Conservation (phyloP, 2,329 filamentous ascomycete species). For the Penicillium aurantiogriseum region DNA sequence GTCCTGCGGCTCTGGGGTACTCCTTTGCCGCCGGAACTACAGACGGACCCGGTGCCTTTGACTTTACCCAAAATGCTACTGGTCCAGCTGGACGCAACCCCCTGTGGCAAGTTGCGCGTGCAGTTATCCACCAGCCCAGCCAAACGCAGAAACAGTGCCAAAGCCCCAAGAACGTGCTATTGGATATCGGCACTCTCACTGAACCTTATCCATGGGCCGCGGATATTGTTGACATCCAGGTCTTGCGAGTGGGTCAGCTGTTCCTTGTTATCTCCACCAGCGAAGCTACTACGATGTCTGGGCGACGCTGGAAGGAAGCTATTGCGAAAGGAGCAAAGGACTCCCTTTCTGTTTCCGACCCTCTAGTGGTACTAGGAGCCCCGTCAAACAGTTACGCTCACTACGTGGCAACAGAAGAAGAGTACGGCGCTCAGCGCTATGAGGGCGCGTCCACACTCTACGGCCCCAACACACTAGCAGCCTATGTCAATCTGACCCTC, state of each 20-base stretch:
- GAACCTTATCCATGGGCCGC: conserved; percentile 83
- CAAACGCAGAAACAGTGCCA: conserved; percentile 73
- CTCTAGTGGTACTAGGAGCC: conserved; percentile 79
- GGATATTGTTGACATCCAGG: conserved; percentile 86
- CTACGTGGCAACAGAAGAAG: conserved; percentile 75
- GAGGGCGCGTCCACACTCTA: conserved; percentile 93
- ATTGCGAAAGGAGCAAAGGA: conserved; percentile 57
- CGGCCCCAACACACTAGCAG: conserved; percentile 76
- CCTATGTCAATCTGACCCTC: conserved; percentile 84
- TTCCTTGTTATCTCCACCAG: conserved; percentile 81
- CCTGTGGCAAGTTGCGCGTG: conserved; percentile 75
- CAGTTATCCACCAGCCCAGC: conserved; percentile 68
- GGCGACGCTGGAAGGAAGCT: conserved; percentile 77
- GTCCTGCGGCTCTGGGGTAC: conserved; percentile 83
- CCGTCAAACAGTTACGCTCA: conserved; percentile 90
- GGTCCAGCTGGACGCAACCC: conserved; percentile 70
- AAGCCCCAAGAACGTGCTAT: conserved; percentile 74
- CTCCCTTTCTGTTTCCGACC: conserved; percentile 51
- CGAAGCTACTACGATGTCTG: conserved; percentile 90
- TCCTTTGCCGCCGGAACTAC: conserved; percentile 91
- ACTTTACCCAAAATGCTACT: conserved; percentile 86
- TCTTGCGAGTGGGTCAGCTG: conserved; percentile 78
- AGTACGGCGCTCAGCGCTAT: conserved; percentile 82
- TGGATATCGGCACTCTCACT: conserved; percentile 81
- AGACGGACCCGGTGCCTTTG: conserved; percentile 85